Conservation (phyloP, 2,329 filamentous ascomycete species). For the Nigrospora sphaerica region DNA sequence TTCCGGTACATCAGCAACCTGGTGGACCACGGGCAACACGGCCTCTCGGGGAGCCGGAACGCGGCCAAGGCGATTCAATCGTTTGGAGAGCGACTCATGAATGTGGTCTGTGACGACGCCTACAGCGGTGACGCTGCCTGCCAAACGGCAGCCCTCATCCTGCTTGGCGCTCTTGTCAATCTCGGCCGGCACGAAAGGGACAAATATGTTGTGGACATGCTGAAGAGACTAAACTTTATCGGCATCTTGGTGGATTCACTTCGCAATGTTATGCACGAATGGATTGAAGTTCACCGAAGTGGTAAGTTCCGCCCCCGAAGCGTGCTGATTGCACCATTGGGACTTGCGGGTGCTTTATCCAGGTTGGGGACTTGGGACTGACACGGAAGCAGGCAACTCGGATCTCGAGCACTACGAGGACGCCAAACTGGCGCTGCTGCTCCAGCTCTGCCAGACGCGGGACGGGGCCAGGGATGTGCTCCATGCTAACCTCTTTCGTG, state of each 20-base stretch:
- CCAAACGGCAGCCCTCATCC: slow-evolving; percentile 76
- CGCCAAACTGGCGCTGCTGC: slow-evolving; percentile 73
- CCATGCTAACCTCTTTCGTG: slow-evolving; percentile 79
- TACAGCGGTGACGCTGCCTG: slow-evolving; percentile 76
- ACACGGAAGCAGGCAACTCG: slow-evolving; percentile 21
- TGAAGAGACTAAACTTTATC: slow-evolving; percentile 85
- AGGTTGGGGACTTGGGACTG: neutral
- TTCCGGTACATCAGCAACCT: slow-evolving; percentile 77
- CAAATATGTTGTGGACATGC: slow-evolving; percentile 66
- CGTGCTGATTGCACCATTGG: slow-evolving; percentile 3
- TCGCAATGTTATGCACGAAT: slow-evolving; percentile 67
- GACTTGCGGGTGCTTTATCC: neutral
- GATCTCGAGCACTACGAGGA: slow-evolving; percentile 49
- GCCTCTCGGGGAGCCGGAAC: slow-evolving; percentile 42
- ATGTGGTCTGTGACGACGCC: slow-evolving; percentile 87
- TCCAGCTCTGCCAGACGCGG: slow-evolving; percentile 77
- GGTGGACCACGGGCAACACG: slow-evolving; percentile 42
- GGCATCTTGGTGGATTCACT: slow-evolving; percentile 86
- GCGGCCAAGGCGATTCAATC: slow-evolving; percentile 64
- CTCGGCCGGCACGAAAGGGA: slow-evolving; percentile 67
- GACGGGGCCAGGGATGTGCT: slow-evolving; percentile 82
- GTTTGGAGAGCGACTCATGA: slow-evolving; percentile 72
- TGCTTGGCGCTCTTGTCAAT: slow-evolving; percentile 72
- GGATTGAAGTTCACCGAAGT: slow-evolving; percentile 48
- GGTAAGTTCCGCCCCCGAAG: slow-evolving; percentile 38